Base-by-base conservation (phyloP, 768 basidiomycete species). In the Rhodosporidiobolus sp. region DNA sequence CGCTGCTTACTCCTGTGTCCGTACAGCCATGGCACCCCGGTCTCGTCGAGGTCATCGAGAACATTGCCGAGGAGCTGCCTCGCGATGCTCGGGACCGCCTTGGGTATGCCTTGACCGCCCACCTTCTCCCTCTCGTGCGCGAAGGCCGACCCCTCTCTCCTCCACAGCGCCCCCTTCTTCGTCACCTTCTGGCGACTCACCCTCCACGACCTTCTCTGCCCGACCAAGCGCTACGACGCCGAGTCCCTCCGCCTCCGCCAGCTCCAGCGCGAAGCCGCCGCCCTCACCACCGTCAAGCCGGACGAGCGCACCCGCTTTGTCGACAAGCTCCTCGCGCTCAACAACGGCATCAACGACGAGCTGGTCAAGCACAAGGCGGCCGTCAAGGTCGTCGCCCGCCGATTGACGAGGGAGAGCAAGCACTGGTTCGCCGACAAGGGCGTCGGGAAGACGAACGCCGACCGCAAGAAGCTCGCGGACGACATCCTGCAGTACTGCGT, bases 141-240 rank as follows among this genome's bases (percentile, higher is more conserved):
- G 28, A 10, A 14, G 19, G 17, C 24, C 20, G 52, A 35, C 28
- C 49, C 72, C 71, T 59, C 28, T 19, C 49, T 35, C 22, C 34
- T 20, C 65, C 63, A 35, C 75, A 96, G 95, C 6, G 89, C 93
- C 38, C 90, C 88, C 4, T 98, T 99, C 82, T 97, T 94, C 78
- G 82, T 91, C 57, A 93, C 94, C 5, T 99, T 97, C 83, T 99
- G 96, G 96, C 94, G 97, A 80, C 82, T 98, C 63, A 90, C 92
- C 1, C 89, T 90, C 46, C 91, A 93, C 78, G 96, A 99, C 80
- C 85, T 98, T 46, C 83, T 87, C 1, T 89, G 91, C 20, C 93
- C 94, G 0, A 84, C 85, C 26, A 79, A 86, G 11, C 87, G 86
- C 70, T 99, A 98, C 72, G 88, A 91, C 56, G 89, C 90, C 78